Conservation (phyloP, 2,329 filamentous ascomycete genomes). For the Sporothrix inflata region DNA sequence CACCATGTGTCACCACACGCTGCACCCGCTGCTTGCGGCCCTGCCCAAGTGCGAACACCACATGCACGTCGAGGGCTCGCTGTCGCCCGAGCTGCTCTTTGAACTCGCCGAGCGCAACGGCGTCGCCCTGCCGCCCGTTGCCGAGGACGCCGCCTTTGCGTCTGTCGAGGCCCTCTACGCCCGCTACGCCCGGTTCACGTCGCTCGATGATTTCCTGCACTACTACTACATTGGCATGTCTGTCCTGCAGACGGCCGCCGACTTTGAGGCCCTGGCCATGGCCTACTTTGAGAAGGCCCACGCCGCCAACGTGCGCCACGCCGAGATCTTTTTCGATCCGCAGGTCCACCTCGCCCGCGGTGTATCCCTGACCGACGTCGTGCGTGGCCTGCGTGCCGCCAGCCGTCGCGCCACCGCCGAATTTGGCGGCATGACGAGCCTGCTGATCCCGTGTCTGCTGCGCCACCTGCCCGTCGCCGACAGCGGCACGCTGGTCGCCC, state of each 20-base stretch:
- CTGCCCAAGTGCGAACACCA: conserved; percentile 84
- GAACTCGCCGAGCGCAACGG: conserved; percentile 67
- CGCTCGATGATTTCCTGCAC: conserved; percentile 72
- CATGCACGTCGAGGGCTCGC: conserved; percentile 76
- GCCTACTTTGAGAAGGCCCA: conserved; percentile 70
- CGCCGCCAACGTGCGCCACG: conserved; percentile 68
- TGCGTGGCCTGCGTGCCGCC: conserved; percentile 65
- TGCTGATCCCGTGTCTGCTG: conserved; percentile 73
- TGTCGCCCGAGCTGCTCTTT: conserved; percentile 72
- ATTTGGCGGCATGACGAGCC: conserved; percentile 62
- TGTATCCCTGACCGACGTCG: conserved; percentile 64
- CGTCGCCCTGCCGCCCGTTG: conserved; percentile 61
- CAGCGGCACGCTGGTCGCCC: conserved; percentile 52
- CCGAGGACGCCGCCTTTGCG: conserved; percentile 63
- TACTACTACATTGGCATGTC: conserved; percentile 80
- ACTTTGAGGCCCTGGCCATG: conserved; percentile 74
- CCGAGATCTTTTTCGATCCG: conserved; percentile 81
- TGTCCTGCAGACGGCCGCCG: conserved; percentile 64
- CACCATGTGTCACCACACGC: conserved; percentile 57
- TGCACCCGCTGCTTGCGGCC: conserved; percentile 63
- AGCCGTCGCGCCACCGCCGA: conserved; percentile 62
- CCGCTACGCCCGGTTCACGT: conserved; percentile 69
- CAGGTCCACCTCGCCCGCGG: conserved; percentile 71
- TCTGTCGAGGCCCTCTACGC: conserved; percentile 61
- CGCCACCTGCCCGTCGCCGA: conserved; percentile 67